A percentile compares a stretch with the other conserved stretches of the same genome.
These are phyloP conservation scores for Suillus spraguei DNA, from an alignment of 768 basidiomycete genomes.

Conservation along the genomic window DNA sequence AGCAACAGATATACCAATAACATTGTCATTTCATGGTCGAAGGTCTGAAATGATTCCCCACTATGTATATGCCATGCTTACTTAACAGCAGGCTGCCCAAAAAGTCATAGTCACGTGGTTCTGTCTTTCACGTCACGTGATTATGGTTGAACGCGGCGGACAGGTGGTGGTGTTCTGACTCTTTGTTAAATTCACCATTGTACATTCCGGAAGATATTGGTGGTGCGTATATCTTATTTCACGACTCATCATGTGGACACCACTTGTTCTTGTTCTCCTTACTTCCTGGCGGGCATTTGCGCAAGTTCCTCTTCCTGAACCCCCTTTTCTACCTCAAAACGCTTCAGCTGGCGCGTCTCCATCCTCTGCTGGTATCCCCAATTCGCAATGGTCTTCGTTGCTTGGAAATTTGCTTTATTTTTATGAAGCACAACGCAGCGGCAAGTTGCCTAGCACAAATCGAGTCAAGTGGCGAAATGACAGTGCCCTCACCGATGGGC, in stretches of 20 bases:
- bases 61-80: no score
- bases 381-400: constrained; percentile 80
- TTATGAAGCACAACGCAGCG: constrained; percentile 91
- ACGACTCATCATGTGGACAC: constrained; percentile 23
- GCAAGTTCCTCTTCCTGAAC: constrained; percentile 66
- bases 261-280: constrained; percentile 19
- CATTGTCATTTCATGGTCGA: no score
- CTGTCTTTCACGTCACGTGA: background rate
- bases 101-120: background rate
- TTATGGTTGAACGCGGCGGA: constrained; percentile 16
- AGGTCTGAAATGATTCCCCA: no score
- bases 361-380: constrained; percentile 51
- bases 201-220: background rate
- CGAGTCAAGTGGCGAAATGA: constrained; percentile 89
- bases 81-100: background rate
- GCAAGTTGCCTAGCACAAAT: constrained; percentile 64
- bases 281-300: constrained; percentile 38
- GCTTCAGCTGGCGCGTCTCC: constrained; percentile 54
- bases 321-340: constrained; percentile 65
- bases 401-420: constrained; percentile 85
- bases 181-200: background rate
- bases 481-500: constrained; percentile 76
- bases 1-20: no score
- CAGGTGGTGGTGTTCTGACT: background rate
- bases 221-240: constrained; percentile 8